phyloP scores from a whole-genome alignment of 495 filamentous ascomycete genomes.

The Hypoxylon lienhwacheense region DNA sequence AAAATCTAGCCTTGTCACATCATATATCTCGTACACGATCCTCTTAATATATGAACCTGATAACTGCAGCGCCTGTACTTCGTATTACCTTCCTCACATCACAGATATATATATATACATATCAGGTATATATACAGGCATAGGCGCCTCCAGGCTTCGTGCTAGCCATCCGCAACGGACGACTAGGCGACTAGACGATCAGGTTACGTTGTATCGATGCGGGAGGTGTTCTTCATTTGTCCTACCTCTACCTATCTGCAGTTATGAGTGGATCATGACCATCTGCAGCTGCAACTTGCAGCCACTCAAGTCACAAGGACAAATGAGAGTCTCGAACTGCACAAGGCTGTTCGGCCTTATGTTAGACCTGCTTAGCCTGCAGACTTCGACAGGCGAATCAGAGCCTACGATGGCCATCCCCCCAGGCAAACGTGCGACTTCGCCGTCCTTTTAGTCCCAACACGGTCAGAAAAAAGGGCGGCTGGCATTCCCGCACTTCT shows the following conservation, averaged over 20 bases:
- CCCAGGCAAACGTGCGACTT: conserved; percentile 27
- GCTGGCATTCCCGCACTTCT: conserved; percentile 19
- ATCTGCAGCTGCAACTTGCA: conserved; percentile 37
- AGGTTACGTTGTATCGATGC: conserved; percentile 31
- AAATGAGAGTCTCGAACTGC: conserved; percentile 40
- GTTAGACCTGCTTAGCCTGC: conserved; percentile 36
- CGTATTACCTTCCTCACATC: too few relatives aligned
- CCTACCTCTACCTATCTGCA: conserved; percentile 32
- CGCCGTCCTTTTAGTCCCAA: conserved; percentile 23
- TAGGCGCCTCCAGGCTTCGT: too few relatives aligned
- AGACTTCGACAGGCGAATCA: conserved; percentile 35
- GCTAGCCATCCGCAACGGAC: conserved; percentile 16
- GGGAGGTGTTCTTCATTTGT: conserved; percentile 29
- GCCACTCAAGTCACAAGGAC: conserved; percentile 40
- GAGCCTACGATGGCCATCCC: conserved; percentile 18
- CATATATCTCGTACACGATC: conserved; percentile 29
- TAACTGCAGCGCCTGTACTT: conserved; percentile 18
- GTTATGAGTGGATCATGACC: conserved; percentile 30
- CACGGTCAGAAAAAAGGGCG: conserved; percentile 13
- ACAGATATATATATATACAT: conserved; percentile 8
- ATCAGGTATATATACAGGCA: background rate
- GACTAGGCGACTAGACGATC: conserved; percentile 6
- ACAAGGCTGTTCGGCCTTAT: conserved; percentile 41
- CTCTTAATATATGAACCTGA: conserved; percentile 15
- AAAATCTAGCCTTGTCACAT: conserved; percentile 23